Evolutionary conservation across 2,329 filamentous ascomycete species (phyloP).

Genomic region (Hypoxylon sp.): DNA sequence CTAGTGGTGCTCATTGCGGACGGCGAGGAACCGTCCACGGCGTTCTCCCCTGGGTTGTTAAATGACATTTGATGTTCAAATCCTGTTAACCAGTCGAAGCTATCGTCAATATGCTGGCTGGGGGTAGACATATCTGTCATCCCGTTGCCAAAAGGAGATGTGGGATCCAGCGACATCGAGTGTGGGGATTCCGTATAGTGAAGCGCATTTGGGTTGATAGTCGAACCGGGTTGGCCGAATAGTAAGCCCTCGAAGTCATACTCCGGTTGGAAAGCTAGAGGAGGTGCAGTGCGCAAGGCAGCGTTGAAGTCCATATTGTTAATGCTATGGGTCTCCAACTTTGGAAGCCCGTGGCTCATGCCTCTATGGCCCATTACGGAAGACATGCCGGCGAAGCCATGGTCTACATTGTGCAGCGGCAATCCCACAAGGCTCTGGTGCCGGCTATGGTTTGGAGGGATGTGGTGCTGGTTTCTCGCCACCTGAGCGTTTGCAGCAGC

Average conservation of each 20-base stretch:
- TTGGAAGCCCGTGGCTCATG: slow-evolving; percentile 78
- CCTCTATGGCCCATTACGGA: slow-evolving; percentile 76
- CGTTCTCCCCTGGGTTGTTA: slow-evolving; percentile 79
- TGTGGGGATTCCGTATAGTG: slow-evolving; percentile 87
- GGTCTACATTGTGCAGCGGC: slow-evolving; percentile 69
- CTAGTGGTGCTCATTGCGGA: slow-evolving; percentile 96
- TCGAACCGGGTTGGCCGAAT: slow-evolving; percentile 75
- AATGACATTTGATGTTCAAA: slow-evolving; percentile 85
- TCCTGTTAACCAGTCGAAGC: slow-evolving; percentile 85
- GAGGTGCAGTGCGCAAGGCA: slow-evolving; percentile 84
- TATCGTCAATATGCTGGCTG: slow-evolving; percentile 77
- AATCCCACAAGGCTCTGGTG: slow-evolving; percentile 82
- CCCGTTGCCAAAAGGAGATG: slow-evolving; percentile 71
- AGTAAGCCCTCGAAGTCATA: slow-evolving; percentile 79
- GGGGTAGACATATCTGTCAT: slow-evolving; percentile 70
- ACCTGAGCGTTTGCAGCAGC: slow-evolving; percentile 70
- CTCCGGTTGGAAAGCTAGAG: slow-evolving; percentile 71
- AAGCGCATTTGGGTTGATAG: slow-evolving; percentile 80
- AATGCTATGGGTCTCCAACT: slow-evolving; percentile 84
- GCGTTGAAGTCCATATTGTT: slow-evolving; percentile 74
- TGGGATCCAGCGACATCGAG: slow-evolving; percentile 73
- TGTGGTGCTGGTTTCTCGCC: slow-evolving; percentile 59
- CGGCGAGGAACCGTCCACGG: slow-evolving; percentile 92
- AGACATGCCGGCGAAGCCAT: slow-evolving; percentile 82
- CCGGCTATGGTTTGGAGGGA: slow-evolving; percentile 72